These are phyloP conservation scores for Corymbia citriodora DNA, from an alignment of 441 rosid species.

Conservation along the genomic window DNA sequence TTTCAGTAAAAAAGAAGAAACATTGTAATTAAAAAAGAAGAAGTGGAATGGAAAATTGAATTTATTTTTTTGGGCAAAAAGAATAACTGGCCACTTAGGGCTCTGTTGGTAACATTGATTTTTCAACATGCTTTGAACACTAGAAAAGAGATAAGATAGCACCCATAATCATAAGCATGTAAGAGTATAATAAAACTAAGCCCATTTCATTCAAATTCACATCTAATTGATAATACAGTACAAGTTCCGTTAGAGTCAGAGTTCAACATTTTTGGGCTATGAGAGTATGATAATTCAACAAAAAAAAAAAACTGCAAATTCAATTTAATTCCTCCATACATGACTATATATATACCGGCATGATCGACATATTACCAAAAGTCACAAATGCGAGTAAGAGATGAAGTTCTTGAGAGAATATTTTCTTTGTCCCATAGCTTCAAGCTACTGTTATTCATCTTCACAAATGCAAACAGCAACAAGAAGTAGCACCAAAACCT, in stretches of 20 bases:
- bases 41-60: too few species aligned
- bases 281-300: neutral
- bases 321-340: neutral
- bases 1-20: too few species aligned
- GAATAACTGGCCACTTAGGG: too few species aligned
- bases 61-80: too few species aligned
- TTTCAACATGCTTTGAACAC: neutral
- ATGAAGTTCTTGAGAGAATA: neutral
- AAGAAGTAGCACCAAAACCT: neutral
- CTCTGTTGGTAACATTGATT: neutral
- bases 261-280: fast-evolving
- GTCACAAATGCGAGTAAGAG: neutral
- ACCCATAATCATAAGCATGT: neutral
- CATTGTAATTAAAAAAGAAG: too few species aligned
- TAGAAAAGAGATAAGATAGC: neutral
- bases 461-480: neutral
- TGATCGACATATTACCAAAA: neutral
- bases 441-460: neutral
- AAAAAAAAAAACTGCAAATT: too few species aligned
- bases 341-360: neutral
- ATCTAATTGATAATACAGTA: neutral
- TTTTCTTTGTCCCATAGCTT: neutral
- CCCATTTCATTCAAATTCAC: neutral
- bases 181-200: neutral
- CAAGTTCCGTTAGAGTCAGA: neutral